phyloP scores from a whole-genome alignment of 345 rosid genomes.

The Gossypium longicalyx region DNA sequence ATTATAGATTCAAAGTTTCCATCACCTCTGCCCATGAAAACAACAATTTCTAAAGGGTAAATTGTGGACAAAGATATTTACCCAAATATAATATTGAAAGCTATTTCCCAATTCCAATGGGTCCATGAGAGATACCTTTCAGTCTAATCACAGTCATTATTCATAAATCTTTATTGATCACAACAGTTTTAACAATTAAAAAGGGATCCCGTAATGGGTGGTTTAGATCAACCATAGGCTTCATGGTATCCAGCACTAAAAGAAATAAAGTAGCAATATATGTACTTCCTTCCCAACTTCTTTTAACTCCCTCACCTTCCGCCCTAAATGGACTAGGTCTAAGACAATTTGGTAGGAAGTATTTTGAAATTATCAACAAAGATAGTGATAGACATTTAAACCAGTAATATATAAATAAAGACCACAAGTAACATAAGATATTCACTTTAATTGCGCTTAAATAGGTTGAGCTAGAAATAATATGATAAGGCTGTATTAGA shows the following conservation, averaged over 20 bases:
- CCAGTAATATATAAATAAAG: too few relatives aligned
- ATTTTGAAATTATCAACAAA: neutral
- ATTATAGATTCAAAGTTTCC: neutral
- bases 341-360: too few relatives aligned
- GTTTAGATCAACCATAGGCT: neutral
- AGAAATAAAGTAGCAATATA: neutral
- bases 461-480: too few relatives aligned
- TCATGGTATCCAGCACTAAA: neutral
- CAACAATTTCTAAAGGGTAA: neutral
- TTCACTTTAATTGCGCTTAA: too few relatives aligned
- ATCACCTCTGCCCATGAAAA: neutral
- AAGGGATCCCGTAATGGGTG: neutral
- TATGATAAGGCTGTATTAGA: too few relatives aligned
- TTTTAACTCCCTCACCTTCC: neutral
- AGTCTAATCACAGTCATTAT: neutral
- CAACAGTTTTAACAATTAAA: neutral
- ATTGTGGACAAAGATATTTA: slow-evolving; percentile 1
- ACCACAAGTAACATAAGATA: too few relatives aligned
- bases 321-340: neutral
- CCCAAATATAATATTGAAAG: neutral
- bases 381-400: neutral
- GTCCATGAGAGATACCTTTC: neutral
- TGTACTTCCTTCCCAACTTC: neutral
- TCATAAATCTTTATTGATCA: neutral
- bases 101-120: slow-evolving; percentile 1